Percentiles rank a stretch among this genome's conserved stretches.
These are phyloP conservation scores for Sporormia fimetaria DNA, from an alignment of 495 filamentous ascomycete genomes.

Conservation along the genomic window DNA sequence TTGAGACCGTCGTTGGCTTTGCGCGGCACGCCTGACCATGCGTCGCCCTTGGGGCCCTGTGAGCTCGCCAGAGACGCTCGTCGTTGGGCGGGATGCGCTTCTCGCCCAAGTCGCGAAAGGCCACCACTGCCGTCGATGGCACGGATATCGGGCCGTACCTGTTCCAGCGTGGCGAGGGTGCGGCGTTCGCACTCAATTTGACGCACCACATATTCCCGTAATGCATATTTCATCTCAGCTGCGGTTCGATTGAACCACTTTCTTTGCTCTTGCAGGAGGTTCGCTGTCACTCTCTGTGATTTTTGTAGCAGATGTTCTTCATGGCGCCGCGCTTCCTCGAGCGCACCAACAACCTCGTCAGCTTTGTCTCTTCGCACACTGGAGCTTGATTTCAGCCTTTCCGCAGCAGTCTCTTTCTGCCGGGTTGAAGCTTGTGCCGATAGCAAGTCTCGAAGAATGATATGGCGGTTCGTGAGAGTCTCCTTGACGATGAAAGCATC, in stretches of 20 bases:
- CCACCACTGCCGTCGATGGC: slow-evolving; percentile 85
- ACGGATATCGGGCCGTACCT: slow-evolving; percentile 81
- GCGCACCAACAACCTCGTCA: slow-evolving; percentile 80
- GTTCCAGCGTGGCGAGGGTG: slow-evolving; percentile 83
- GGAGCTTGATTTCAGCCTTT: slow-evolving; percentile 72
- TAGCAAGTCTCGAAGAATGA: slow-evolving; percentile 86
- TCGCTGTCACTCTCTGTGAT: slow-evolving; percentile 74
- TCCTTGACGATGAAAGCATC: slow-evolving; percentile 99
- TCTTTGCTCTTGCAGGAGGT: slow-evolving; percentile 77
- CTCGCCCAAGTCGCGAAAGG: slow-evolving; percentile 75
- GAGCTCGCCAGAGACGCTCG: slow-evolving; percentile 68
- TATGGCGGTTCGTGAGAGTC: slow-evolving; percentile 95
- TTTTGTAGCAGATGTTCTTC: slow-evolving; percentile 73
- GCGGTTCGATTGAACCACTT: slow-evolving; percentile 85
- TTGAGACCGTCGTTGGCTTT: slow-evolving; percentile 62
- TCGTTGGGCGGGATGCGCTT: slow-evolving; percentile 65
- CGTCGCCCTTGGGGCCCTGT: slow-evolving; percentile 90
- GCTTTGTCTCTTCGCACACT: slow-evolving; percentile 86
- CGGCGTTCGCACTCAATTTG: slow-evolving; percentile 94
- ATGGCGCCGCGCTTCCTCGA: slow-evolving; percentile 72
- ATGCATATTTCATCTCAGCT: slow-evolving; percentile 60
- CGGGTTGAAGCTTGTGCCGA: slow-evolving; percentile 74
- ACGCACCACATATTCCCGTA: slow-evolving; percentile 86
- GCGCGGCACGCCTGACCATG: slow-evolving; percentile 90
- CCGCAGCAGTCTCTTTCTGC: slow-evolving; percentile 69